phyloP scores from a whole-genome alignment of 2,329 filamentous ascomycete genomes.

The Pseudopyricularia javanii region DNA sequence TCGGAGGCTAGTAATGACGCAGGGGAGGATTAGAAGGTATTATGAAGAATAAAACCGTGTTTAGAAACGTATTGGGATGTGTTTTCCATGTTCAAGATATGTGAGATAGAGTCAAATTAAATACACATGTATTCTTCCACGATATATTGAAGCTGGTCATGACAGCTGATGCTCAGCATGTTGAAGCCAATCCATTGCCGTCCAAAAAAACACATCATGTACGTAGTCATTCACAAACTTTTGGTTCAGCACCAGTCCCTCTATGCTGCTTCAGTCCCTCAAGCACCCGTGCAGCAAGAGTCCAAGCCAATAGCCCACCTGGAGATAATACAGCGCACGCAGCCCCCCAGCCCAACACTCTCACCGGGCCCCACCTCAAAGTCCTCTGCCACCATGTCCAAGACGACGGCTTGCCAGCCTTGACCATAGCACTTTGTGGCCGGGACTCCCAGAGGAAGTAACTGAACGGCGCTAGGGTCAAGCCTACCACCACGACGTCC shows the following conservation, averaged over 20 bases:
- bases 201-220: too few relatives aligned
- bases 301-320: background rate
- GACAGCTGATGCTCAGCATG: too few relatives aligned
- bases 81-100: too few relatives aligned
- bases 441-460: background rate
- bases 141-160: too few relatives aligned
- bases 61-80: too few relatives aligned
- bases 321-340: background rate
- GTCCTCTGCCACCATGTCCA: background rate
- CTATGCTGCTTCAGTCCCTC: background rate
- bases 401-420: background rate
- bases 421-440: background rate
- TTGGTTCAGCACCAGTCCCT: background rate
- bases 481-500: background rate
- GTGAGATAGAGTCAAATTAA: too few relatives aligned
- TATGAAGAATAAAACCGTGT: too few relatives aligned
- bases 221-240: too few relatives aligned
- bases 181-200: too few relatives aligned
- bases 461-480: background rate
- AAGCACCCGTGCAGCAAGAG: background rate
- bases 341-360: background rate
- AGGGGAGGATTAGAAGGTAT: background rate
- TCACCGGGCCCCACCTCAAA: background rate
- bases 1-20: background rate
- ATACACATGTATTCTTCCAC: too few relatives aligned